Evolutionary conservation across 2,329 filamentous ascomycete species (phyloP), one percentile per base, ranked within the genome.

Genomic region (Cladophialophora yegresii): DNA sequence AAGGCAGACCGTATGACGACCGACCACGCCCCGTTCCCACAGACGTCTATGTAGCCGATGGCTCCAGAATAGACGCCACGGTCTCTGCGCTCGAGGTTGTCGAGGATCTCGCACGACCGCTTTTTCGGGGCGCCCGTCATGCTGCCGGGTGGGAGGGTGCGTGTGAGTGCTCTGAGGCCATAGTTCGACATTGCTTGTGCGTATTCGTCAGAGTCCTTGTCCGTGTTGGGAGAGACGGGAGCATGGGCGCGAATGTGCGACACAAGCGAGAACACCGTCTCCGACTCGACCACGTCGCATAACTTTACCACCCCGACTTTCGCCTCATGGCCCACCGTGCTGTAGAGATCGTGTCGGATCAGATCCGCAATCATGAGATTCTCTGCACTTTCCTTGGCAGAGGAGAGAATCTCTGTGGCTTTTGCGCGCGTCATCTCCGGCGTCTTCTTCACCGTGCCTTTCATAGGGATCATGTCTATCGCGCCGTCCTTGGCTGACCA

Each of bases 121-220:
- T 93, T 93, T 81, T 98, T 98, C 0, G 93, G 95, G 0, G 93
- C 93, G 6, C 95, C 95, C 1, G 93, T 98, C 95, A 98, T 98
- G 72, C 90, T 93, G 0, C 95, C 93, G 0, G 95, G 92, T 0
- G 95, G 93, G 0, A 98, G 82, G 54, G 88, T 90, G 6, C 87
- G 84, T 0, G 89, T 85, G 0, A 98, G 84, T 3, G 93, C 89
- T 53, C 51, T 58, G 28, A 62, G 54, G 43, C 59, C 61, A 43
- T 68, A 62, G 40, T 58, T 72, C 7, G 75, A 74, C 74, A 77
- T 78, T 49, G 73, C 75, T 8, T 61, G 43, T 26, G 30, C 22
- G 51, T 53, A 16, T 40, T 53, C 51, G 22, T 40, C 9, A 16
- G 45, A 45, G 23, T 43, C 40, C 20, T 51, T 47, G 33, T n/a